Percentiles rank a stretch among this genome's conserved stretches.
Conservation (phyloP, 805 yeast genomes). For the Kuraishia hungarica region DNA sequence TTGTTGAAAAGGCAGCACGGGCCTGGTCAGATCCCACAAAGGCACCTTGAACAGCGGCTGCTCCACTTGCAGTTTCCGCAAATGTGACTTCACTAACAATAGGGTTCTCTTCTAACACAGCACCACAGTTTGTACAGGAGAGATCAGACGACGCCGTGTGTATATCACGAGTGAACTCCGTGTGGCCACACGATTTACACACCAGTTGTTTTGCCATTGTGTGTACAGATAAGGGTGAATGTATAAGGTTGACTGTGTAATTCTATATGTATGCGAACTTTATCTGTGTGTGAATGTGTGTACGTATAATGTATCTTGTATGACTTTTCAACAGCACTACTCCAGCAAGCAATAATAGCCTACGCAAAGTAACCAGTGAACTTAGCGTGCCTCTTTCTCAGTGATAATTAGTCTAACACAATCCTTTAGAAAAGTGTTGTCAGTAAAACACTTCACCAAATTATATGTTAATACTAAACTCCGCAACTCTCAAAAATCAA, state of each 20-base stretch:
- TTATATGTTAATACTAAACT: too few relatives aligned
- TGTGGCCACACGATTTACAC: conserved; percentile 34
- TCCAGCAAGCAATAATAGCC: too few relatives aligned
- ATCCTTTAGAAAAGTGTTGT: too few relatives aligned
- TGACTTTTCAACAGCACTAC: too few relatives aligned
- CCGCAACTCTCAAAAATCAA: not conserved
- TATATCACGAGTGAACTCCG: conserved; percentile 42
- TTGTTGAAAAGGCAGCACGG: conserved; percentile 62
- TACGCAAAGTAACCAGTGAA: too few relatives aligned
- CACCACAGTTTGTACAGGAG: conserved; percentile 78
- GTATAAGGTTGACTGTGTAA: too few relatives aligned
- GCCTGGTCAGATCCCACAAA: conserved; percentile 85
- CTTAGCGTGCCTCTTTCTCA: too few relatives aligned
- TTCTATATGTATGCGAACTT: too few relatives aligned
- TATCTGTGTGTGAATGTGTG: too few relatives aligned
- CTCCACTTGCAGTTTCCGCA: conserved; percentile 88
- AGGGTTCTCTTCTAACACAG: conserved; percentile 84
- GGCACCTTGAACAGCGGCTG: conserved; percentile 93
- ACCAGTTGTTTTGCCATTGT: not conserved
- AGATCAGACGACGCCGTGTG: conserved; percentile 63
- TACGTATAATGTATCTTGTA: too few relatives aligned
- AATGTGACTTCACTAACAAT: conserved; percentile 94
- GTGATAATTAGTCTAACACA: too few relatives aligned
- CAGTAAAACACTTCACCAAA: too few relatives aligned
- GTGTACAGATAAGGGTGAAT: not conserved